These are phyloP conservation scores for Rhodosporidiobolus odoratus DNA, from an alignment of 768 basidiomycete species.

Conservation along the genomic window DNA sequence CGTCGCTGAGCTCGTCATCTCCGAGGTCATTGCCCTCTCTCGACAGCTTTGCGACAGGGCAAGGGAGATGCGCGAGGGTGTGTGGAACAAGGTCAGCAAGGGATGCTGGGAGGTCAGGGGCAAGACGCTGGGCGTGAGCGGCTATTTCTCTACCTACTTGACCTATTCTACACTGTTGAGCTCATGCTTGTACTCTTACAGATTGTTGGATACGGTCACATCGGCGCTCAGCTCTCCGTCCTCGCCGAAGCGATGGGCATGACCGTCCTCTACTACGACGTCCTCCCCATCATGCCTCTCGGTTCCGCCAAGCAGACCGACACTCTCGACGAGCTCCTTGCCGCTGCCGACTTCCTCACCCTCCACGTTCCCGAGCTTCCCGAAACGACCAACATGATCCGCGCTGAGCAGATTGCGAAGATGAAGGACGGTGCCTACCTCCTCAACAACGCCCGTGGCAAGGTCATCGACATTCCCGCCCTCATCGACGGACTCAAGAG, in stretches of 20 bases:
- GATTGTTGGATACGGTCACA: slow-evolving; percentile 97
- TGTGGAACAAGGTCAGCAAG: slow-evolving; percentile 99
- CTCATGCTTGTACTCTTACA: not conserved
- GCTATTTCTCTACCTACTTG: not conserved
- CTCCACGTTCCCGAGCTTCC: slow-evolving; percentile 94
- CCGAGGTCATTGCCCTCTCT: slow-evolving; percentile 86
- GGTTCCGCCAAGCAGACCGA: slow-evolving; percentile 89
- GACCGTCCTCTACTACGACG: slow-evolving; percentile 90
- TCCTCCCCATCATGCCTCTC: slow-evolving; percentile 94
- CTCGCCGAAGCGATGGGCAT: slow-evolving; percentile 94
- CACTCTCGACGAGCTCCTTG: slow-evolving; percentile 65
- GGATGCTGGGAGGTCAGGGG: slow-evolving; percentile 97
- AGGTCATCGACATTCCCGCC: slow-evolving; percentile 89
- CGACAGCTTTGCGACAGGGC: slow-evolving; percentile 87
- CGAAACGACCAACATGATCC: slow-evolving; percentile 93
- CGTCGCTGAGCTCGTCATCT: slow-evolving; percentile 94
- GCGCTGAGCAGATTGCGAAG: slow-evolving; percentile 62
- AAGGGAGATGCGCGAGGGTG: slow-evolving; percentile 75
- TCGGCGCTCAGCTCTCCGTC: slow-evolving; percentile 92
- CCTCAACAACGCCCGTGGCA: slow-evolving; percentile 95
- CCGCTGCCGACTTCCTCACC: slow-evolving; percentile 83
- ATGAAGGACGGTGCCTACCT: slow-evolving; percentile 96
- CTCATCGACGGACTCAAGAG: slow-evolving; percentile 72
- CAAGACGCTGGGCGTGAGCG: slow-evolving; percentile 76
- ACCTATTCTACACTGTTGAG: not conserved